Evolutionary conservation across 129 eudicot genomes (phyloP).

Genomic region (Saussurea involucrata): DNA sequence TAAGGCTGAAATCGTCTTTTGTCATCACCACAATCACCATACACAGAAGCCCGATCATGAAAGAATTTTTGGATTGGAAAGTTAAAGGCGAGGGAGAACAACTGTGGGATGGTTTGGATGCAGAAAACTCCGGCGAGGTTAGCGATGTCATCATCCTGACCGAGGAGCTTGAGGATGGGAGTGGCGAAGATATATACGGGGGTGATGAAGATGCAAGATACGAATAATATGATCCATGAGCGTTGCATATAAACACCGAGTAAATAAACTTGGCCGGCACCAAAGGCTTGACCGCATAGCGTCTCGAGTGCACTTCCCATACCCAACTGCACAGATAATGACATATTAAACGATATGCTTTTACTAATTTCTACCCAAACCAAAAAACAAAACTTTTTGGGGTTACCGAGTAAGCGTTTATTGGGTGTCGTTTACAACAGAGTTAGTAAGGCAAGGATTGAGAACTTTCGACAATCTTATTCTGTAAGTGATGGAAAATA

Average conservation of each 20-base stretch:
- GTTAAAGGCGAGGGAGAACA: conserved; percentile 49
- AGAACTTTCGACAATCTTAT: too few relatives aligned
- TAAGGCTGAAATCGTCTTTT: conserved; percentile 31
- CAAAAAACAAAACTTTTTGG: too few relatives aligned
- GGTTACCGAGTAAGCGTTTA: too few relatives aligned
- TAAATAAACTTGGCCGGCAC: conserved; percentile 55
- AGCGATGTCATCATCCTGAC: conserved; percentile 53
- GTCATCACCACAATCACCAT: conserved; percentile 39
- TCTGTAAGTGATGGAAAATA: too few relatives aligned
- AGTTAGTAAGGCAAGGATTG: too few relatives aligned
- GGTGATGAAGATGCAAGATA: conserved; percentile 33
- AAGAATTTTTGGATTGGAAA: conserved; percentile 62
- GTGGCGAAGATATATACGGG: conserved; percentile 59
- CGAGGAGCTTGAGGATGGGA: conserved; percentile 50
- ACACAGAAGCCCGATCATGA: conserved; percentile 54
- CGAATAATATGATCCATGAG: conserved; percentile 43
- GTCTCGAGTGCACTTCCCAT: conserved; percentile 85
- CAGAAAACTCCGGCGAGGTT: conserved; percentile 46
- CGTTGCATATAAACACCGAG: conserved; percentile 71
- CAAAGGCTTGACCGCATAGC: conserved; percentile 72
- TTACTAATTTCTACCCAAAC: background rate
- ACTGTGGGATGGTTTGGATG: conserved; percentile 39
- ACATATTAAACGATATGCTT: background rate
- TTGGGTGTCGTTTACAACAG: too few relatives aligned
- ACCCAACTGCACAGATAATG: conserved; percentile 43